Evolutionary conservation across 2,329 filamentous ascomycete species (phyloP), one percentile per base, ranked within the genome.

Genomic region (Fusarium guadeloupense): DNA sequence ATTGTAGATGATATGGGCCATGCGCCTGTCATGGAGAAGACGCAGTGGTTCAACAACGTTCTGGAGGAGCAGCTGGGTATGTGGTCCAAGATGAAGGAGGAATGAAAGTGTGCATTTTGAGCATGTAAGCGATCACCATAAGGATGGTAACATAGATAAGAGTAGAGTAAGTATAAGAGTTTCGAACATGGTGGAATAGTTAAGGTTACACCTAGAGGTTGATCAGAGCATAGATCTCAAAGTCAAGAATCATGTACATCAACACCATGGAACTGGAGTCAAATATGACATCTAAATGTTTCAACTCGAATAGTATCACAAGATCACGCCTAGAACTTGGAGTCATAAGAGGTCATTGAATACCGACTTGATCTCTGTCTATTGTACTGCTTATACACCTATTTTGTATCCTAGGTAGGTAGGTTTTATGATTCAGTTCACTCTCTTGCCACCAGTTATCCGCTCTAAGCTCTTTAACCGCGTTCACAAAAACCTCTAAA

Each of bases 1-100:
- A 83, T 92, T 21, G 80, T 88, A n/a, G 86, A 92, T 60, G 89
- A 85, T 0, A 83, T 87, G 74, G 92, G 91, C 0, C 93, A 97
- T 75, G 90, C 89, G 30, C 81, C 92, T 21, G 81, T 90, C 6
- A 83, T 90, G 68, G 91, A 97, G 79, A 83, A 86, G 72, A 80
- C 85, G 55, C 72, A 80, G 38, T 92, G 91, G 81, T 89, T 93
- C 69, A 88, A 91, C 66, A 74, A 75, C 43, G 76, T 89, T 68
- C 68, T 94, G 42, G 85, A 85, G 65, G 83, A 81, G 71, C 76
- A 75, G 30, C 80, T 90, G 54, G 74, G 81, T 12, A 78, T 80
- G 39, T 85, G 83, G 70, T 78, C 83, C 69, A 76, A 75, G 69
- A 69, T 87, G 26, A 64, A 57, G 59, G 67, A 65, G n/a, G 60